These are phyloP conservation scores for Pelargonium cotyledonis DNA, from an alignment of 441 rosid species.

Conservation along the genomic window DNA sequence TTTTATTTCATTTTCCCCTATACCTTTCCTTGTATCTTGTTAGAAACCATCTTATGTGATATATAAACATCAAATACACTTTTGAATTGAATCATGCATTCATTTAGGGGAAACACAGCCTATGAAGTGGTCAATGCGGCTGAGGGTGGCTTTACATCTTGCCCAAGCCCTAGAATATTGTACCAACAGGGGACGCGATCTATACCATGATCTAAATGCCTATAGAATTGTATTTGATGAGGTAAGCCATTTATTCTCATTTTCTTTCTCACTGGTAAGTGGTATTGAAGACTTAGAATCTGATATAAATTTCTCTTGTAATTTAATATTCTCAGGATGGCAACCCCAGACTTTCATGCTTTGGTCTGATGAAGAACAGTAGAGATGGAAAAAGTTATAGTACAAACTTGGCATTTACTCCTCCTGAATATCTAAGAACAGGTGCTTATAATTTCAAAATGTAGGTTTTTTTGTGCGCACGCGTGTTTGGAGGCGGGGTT, in stretches of 20 bases:
- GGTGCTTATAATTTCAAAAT: constrained; percentile 27
- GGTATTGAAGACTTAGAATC: neutral
- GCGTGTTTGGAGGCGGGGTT: too few relatives aligned
- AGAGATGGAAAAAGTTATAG: constrained; percentile 53
- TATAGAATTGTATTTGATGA: constrained; percentile 67
- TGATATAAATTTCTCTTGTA: neutral
- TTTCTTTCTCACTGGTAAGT: neutral
- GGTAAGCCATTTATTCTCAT: constrained; percentile 20
- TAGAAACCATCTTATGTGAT: too few relatives aligned
- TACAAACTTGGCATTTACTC: constrained; percentile 60
- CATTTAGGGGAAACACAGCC: constrained; percentile 48
- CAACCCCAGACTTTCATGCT: constrained; percentile 59
- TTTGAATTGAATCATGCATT: neutral
- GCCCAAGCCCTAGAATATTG: constrained; percentile 54
- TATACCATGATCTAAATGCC: constrained; percentile 73
- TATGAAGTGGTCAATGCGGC: constrained; percentile 57
- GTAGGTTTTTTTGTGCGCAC: neutral
- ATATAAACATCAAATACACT: neutral
- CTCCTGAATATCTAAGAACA: constrained; percentile 62
- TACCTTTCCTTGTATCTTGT: too few relatives aligned
- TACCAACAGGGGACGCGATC: constrained; percentile 48
- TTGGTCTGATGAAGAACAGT: constrained; percentile 66
- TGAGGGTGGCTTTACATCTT: constrained; percentile 50
- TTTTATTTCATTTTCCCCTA: too few relatives aligned
- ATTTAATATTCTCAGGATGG: constrained; percentile 29